Evolutionary conservation across 768 basidiomycete genomes (phyloP), one percentile per base, ranked within the genome.

Genomic region (Phaeotremella skinneri): DNA sequence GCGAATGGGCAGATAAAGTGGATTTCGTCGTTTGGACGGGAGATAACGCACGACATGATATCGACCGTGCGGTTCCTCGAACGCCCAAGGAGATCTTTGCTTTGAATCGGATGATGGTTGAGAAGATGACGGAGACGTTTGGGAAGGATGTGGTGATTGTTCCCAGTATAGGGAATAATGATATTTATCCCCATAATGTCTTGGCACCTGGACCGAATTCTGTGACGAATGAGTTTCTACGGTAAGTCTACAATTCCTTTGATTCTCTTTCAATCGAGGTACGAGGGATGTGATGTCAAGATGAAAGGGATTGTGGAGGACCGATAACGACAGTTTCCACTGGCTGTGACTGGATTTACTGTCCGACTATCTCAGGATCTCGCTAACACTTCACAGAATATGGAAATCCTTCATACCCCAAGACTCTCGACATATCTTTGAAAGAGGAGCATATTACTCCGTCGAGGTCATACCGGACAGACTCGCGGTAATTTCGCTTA

Each of bases 101-200:
- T 6, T 79, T 87, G 42, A 96, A 96, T 72, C 80, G 83, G 17
- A 72, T 75, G 39, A 80, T 91, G 49, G 84, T 86, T 13, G 75
- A 72, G 34, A 85, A 83, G 73, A 91, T 96, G 88, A 77, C 83
- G 63, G 78, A 84, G 20, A 79, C 86, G n/a, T 93, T 96, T 68
- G 76, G 81, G 11, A 82, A 78, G 49, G 82, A 80, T 13, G 85
- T 93, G 34, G 85, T 88, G 16, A 85, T 92, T 21, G 82, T 93
- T 25, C 89, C 90, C 2, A 88, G 84, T 77, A 79, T 96, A 58
- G 90, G 90, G 23, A 93, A 93, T 77, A 93, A 93, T 76, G 91
- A 93, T 79, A 82, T 93, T 49, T 91, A 88, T 84, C 90, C 79
- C 14, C 79, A 80, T 48, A 80, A 80, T 55, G 76, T 80, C 42